phyloP scores from a whole-genome alignment of 306 rosid genomes.

The Albizia julibrissin region DNA sequence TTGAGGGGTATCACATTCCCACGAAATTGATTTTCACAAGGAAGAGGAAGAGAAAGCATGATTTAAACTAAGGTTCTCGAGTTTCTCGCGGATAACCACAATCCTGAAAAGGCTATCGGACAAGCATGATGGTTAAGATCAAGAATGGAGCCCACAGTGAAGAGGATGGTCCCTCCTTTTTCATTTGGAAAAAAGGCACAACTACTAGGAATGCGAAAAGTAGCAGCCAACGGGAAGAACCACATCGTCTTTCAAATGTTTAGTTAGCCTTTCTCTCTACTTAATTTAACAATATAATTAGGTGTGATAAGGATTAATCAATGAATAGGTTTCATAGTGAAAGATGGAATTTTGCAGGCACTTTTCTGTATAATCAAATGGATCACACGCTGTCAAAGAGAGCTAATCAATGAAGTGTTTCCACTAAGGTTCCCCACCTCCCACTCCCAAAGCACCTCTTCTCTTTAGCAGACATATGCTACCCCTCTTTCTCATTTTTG shows the following conservation, averaged over 20 bases:
- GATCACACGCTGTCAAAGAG: conserved; percentile 32
- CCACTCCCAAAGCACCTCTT: conserved; percentile 43
- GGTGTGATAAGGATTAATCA: background rate
- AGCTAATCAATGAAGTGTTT: conserved; percentile 35
- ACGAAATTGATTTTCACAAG: background rate
- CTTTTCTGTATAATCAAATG: conserved; percentile 27
- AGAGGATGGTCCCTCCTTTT: conserved; percentile 25
- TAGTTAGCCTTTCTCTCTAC: background rate
- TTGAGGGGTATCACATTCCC: background rate
- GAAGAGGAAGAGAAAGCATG: background rate
- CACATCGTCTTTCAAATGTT: conserved; percentile 15
- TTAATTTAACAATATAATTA: background rate
- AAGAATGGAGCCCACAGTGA: conserved; percentile 17
- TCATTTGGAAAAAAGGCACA: background rate
- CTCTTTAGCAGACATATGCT: conserved; percentile 73
- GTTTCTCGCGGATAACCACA: background rate
- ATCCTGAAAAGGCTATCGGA: conserved; percentile 6
- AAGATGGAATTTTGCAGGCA: conserved; percentile 11
- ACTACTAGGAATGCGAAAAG: conserved; percentile 28
- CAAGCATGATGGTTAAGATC: conserved; percentile 20
- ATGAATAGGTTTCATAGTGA: background rate
- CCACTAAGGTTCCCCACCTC: conserved; percentile 53
- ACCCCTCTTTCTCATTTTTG: conserved; percentile 13
- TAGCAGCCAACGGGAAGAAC: conserved; percentile 35
- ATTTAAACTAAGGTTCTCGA: background rate